Evolutionary conservation across 768 basidiomycete species (phyloP).

Genomic region (Galerina sulciceps): DNA sequence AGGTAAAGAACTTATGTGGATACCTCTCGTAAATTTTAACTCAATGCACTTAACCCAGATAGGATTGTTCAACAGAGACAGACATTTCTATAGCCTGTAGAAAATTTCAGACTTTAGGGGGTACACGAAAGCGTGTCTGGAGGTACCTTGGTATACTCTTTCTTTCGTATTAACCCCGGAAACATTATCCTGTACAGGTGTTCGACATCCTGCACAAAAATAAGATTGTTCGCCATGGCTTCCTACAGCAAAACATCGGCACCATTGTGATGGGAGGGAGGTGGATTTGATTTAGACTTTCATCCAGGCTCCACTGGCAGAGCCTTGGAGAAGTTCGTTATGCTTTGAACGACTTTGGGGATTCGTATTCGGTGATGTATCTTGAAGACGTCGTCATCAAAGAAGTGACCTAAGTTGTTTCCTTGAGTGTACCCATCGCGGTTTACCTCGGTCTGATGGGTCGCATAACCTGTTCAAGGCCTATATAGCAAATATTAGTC

Average conservation of each 20-base stretch:
- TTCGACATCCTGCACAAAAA: not conserved
- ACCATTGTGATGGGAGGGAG: not conserved
- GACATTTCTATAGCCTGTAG: conserved; percentile 3
- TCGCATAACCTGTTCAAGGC: conserved; percentile 6
- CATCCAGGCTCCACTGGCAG: not conserved
- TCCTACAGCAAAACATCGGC: not conserved
- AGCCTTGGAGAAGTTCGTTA: not conserved
- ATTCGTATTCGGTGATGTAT: not conserved
- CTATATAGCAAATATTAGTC: not conserved
- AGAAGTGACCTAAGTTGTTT: not conserved
- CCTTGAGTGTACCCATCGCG: not conserved
- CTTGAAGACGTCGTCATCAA: not conserved
- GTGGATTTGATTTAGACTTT: not conserved
- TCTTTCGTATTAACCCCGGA: not conserved
- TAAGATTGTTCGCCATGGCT: not conserved
- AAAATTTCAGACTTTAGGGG: conserved; percentile 3
- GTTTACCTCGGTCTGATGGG: not conserved
- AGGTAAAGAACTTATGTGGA: not conserved
- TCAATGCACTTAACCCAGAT: not conserved
- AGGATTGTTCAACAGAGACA: not conserved
- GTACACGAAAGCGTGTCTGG: not conserved
- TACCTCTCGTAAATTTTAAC: too few relatives aligned
- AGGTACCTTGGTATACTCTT: not conserved
- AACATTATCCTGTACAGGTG: not conserved
- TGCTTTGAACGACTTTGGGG: conserved; percentile 12